These are phyloP conservation scores for Fomitopsis schrenkii DNA, from an alignment of 1,284 basidiomycete species.

Conservation along the genomic window DNA sequence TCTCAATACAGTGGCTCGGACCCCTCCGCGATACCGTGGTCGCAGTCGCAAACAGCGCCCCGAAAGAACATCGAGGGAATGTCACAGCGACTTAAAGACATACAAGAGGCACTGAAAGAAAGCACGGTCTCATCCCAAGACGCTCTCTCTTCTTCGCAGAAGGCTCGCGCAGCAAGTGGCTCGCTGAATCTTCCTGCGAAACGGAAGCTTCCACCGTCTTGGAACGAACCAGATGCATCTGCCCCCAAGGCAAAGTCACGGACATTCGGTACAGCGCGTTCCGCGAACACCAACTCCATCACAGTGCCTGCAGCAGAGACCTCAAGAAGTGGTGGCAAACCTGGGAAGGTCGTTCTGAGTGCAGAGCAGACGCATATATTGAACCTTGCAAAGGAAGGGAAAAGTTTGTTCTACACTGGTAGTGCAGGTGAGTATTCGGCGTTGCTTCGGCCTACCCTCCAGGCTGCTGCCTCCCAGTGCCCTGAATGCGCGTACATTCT, in stretches of 20 bases:
- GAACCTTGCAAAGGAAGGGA: constrained; percentile 63
- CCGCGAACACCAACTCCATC: constrained; percentile 9
- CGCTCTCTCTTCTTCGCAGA: constrained; percentile 15
- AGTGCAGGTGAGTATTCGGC: constrained; percentile 75
- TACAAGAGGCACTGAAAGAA: constrained; percentile 43
- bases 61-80: background rate
- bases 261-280: constrained; percentile 8
- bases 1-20: constrained; percentile 10
- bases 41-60: constrained; percentile 2
- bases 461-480: background rate
- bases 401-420: constrained; percentile 96
- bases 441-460: no score
- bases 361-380: constrained; percentile 83
- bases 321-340: constrained; percentile 25
- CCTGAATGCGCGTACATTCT: constrained; percentile 1
- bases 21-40: constrained; percentile 16
- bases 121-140: constrained; percentile 17
- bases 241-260: constrained; percentile 22
- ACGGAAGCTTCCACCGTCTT: constrained; percentile 46
- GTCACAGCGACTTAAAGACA: constrained; percentile 47
- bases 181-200: constrained; percentile 38
- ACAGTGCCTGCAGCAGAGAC: constrained; percentile 13
- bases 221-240: constrained; percentile 27
- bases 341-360: constrained; percentile 60
- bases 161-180: constrained; percentile 27